Base-by-base conservation (phyloP, 352 stramenopile genomes). In the Pythium phragmitis region DNA sequence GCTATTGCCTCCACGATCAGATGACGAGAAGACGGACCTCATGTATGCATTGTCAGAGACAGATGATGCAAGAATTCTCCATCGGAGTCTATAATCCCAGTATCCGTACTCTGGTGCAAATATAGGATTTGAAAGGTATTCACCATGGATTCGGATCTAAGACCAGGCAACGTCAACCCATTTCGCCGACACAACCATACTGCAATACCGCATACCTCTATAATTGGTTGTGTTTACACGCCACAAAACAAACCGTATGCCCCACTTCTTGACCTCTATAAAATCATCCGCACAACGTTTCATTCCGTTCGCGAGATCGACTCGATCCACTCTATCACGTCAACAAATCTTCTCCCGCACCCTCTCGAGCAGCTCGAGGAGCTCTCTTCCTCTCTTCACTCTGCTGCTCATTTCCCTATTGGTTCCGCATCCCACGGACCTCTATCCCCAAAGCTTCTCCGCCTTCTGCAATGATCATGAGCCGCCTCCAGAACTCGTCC, bases 401-500 rank as follows among this genome's bases (percentile, higher is more conserved):
- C 26, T 3, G 26, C 26, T 30, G 2, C 3, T 51, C 47, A 53
- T 37, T 39, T n/a, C 47, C 47, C 23, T 36, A 50, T 59, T 59
- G 53, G 53, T 59, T 21, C 7, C 53, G 53, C 26, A 13, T 6
- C 19, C 21, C 53, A 34, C 39, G 41, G 14, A 59, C 53, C 53
- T 59, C 53, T 59, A 59, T 50, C 36, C 37, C 26, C 8, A 37
- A n/a, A 19, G 14, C 37, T 34, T 19, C 21, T 12, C 23, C 39
- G 28, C 21, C 7, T 5, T 50, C 16, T 50, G 43, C 26, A 5
- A 61, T 61, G 28, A 67, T 30, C 21, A 70, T 67, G 62, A 47
- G 57, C 64, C 47, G 47, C 19, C 47, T 53, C 47, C 47, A 53
- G 26, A 37, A 7, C 47, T 47, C 51, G 34, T 33, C 57, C 26